Evolutionary conservation across 176 grass and related monocot genomes (phyloP), one percentile per base, ranked within the genome.

Genomic region (Dactylis glomerata): DNA sequence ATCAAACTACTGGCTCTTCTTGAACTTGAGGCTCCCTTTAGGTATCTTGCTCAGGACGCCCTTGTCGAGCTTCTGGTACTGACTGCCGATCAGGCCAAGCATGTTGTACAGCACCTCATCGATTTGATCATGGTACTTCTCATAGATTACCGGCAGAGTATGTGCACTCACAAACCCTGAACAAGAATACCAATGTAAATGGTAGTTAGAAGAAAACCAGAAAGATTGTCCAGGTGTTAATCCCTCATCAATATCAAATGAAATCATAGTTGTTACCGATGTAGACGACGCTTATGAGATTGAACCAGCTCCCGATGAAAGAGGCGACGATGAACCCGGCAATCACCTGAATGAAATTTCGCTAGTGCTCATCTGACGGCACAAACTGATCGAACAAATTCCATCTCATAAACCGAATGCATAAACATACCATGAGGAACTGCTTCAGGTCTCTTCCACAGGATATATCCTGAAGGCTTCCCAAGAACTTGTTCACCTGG

Each of bases 101-200:
- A 90, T 76, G 56, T 74, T 88, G 78, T 81, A 78, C 2, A 95
- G 45, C 54, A 95, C 87, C 13, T 93, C 93, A 51, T 98, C 93
- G 17, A 95, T 74, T 89, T 95, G 91, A 64, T 98, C 96, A 80
- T 91, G 80, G 79, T 95, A 89, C 85, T 84, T 95, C 91, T 98
- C 96, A 49, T 98, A 98, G 10, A 98, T 59, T 45, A 93, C 87
- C 3, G 93, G 96, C 15, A 95, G 85, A 7, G 93, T 92, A 42
- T 98, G 96, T 36, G 89, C 89, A 85, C 83, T 59, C 40, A 98
- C 84, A 80, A 95, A 98, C 75, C 96, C 96, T 98, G 86, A 79
- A 91, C 33, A 46, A 83, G 47, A 40, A 0, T 62, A 75, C 49
- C 42, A 33, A 64, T 37, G 26, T 46, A 63, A 73, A 73, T 73